Conservation (phyloP, 2,329 filamentous ascomycete genomes). For the Cladosporium velox region DNA sequence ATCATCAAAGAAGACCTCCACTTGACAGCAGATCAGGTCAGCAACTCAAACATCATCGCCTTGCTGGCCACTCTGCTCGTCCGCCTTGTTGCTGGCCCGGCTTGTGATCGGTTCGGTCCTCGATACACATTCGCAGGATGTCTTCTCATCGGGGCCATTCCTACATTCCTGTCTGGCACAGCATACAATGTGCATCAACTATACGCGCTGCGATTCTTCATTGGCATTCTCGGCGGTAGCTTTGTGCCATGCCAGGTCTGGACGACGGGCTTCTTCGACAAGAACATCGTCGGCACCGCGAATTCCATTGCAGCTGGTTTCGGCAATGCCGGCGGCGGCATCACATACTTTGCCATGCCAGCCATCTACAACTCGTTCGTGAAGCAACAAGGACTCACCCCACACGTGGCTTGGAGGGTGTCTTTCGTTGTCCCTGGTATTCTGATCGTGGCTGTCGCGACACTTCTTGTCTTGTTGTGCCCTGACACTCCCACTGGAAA, state of each 20-base stretch:
- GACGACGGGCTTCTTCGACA: conserved; percentile 91
- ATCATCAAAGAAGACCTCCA: conserved; percentile 79
- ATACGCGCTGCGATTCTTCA: conserved; percentile 75
- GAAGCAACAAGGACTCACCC: conserved; percentile 56
- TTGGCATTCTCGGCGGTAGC: conserved; percentile 74
- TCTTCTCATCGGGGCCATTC: conserved; percentile 76
- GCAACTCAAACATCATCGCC: conserved; percentile 89
- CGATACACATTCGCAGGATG: conserved; percentile 76
- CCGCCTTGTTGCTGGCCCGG: conserved; percentile 73
- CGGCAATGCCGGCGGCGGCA: conserved; percentile 84
- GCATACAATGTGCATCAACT: conserved; percentile 68
- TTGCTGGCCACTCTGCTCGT: conserved; percentile 73
- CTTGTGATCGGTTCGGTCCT: conserved; percentile 84
- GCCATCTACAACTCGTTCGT: conserved; percentile 80
- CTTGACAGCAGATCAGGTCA: conserved; percentile 69
- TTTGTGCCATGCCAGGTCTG: conserved; percentile 90
- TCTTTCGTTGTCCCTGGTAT: conserved; percentile 83
- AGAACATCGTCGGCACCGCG: conserved; percentile 84
- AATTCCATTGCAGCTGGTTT: conserved; percentile 83
- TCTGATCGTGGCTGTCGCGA: conserved; percentile 66
- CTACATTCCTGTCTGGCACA: conserved; percentile 78
- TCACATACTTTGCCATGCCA: conserved; percentile 93
- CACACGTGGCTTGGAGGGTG: conserved; percentile 77
- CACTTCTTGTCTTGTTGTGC: conserved; percentile 71
- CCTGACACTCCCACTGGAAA: conserved; percentile 80